phyloP scores from a whole-genome alignment of 768 basidiomycete genomes.

The Phlegmacium glaucopus region DNA sequence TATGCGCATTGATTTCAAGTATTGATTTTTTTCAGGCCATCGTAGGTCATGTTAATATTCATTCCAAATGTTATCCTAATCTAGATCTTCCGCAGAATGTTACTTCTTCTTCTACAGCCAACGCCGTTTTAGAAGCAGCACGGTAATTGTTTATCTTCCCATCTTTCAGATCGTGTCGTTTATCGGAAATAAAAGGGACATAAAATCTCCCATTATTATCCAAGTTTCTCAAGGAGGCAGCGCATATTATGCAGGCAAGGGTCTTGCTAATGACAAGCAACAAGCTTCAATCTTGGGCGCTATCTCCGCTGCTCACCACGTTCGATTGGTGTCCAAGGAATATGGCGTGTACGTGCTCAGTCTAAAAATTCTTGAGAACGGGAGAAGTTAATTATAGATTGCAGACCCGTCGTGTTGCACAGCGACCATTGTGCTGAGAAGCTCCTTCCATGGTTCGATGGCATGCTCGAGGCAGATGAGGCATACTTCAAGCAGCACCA shows the following conservation, averaged over 20 bases:
- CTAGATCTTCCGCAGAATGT: conserved; percentile 62
- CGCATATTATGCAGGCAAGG: conserved; percentile 97
- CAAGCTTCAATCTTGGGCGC: conserved; percentile 95
- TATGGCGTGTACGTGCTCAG: conserved; percentile 81
- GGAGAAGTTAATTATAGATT: conserved; percentile 4
- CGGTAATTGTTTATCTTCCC: conserved; percentile 43
- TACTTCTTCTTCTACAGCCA: conserved; percentile 93
- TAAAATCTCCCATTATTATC: conserved; percentile 96
- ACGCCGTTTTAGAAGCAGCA: conserved; percentile 94
- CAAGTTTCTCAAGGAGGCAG: conserved; percentile 97
- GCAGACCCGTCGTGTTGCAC: conserved; percentile 93
- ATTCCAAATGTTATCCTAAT: conserved; percentile 4
- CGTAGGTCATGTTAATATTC: conserved; percentile 44
- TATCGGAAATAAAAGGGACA: conserved; percentile 54
- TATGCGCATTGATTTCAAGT: conserved; percentile 1
- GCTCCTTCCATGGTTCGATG: conserved; percentile 98
- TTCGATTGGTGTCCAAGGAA: conserved; percentile 80
- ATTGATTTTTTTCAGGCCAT: conserved; percentile 52
- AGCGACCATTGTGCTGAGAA: conserved; percentile 98
- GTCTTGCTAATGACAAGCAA: conserved; percentile 91
- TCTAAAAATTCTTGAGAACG: not conserved
- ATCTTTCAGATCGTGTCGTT: conserved; percentile 4
- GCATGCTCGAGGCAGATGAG: conserved; percentile 96
- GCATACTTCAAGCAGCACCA: conserved; percentile 87
- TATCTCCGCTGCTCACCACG: conserved; percentile 86